Base-by-base conservation (phyloP, 140 eudicot species). In the Ambrosia hybrid region DNA sequence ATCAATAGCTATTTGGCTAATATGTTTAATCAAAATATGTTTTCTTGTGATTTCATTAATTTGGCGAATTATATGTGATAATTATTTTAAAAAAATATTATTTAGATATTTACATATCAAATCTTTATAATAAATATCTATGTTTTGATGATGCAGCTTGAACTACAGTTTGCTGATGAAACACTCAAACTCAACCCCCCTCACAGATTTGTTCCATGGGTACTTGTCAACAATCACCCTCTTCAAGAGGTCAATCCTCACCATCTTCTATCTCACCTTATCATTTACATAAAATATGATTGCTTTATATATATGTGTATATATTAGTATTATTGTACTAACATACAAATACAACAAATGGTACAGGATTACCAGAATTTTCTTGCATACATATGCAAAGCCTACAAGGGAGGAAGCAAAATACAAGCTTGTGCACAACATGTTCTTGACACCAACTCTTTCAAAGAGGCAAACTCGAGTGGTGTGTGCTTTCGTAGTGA, bases 201-300 rank as follows among this genome's bases (percentile, higher is more conserved):
- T 58, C 97, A 85, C 51, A 79, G 80, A 85, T 92, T 83, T 76
- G 98, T 92, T 6, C 98, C 98, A 53, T 92, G 98, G 98, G 95
- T 92, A 56, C 67, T 92, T 43, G 98, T 92, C 36, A 85, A 92
- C 68, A 68, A 84, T 51, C 69, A 70, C 43, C 88, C 98, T 43
- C 90, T 92, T 65, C 83, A 81, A 79, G 85, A 85, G 76, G 98
- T 89, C 21, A 26, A 64, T 9, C 70, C 57, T 37, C 56, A 55
- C 56, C 60, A 58, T 60, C 45, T 72, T 68, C 57, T 34, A 59
- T 39, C 60, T 61, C 52, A 14, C 38, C 9, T 38, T 59, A 59
- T 59, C 39, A 26, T 16, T 57, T 36, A 26, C 56, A 1, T 56
- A 9, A 6, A 15, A 6, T 6, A 2, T 41, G 46, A 41, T 6